These are phyloP conservation scores for Trichoderma afroharzianum DNA, from an alignment of 2,329 filamentous ascomycete species.

Conservation along the genomic window DNA sequence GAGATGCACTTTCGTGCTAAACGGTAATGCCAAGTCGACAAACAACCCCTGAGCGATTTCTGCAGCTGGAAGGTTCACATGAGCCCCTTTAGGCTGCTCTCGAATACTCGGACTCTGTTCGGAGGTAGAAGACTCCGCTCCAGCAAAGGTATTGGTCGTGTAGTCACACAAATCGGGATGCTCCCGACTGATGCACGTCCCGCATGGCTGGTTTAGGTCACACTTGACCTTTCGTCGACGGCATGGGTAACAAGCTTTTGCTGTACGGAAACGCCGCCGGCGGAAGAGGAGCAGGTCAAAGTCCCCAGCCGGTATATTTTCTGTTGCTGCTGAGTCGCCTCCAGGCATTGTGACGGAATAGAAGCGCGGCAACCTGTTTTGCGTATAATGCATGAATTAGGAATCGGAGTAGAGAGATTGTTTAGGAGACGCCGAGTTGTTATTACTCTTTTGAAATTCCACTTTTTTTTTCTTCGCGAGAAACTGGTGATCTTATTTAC, in stretches of 20 bases:
- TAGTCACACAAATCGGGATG: conserved; percentile 10
- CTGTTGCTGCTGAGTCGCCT: not conserved
- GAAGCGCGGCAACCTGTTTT: not conserved
- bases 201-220: conserved; percentile 10
- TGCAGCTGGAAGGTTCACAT: not conserved
- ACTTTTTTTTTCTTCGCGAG: not conserved
- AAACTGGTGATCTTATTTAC: not conserved
- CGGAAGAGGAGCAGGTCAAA: conserved; percentile 4
- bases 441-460: not conserved
- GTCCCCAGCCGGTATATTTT: not conserved
- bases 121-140: conserved; percentile 4
- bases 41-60: not conserved
- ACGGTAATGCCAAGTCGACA: not conserved
- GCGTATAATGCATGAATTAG: not conserved
- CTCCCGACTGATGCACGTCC: conserved; percentile 8
- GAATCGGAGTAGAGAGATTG: not conserved
- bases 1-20: not conserved
- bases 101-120: not conserved
- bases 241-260: conserved; percentile 4
- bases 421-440: not conserved
- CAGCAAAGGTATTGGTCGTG: conserved; percentile 8
- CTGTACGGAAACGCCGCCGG: conserved; percentile 3
- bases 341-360: not conserved
- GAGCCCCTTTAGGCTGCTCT: not conserved
- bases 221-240: conserved; percentile 8